These are phyloP conservation scores for Fraxinus sp. DNA, from an alignment of 305 asterid genomes.

Conservation along the genomic window DNA sequence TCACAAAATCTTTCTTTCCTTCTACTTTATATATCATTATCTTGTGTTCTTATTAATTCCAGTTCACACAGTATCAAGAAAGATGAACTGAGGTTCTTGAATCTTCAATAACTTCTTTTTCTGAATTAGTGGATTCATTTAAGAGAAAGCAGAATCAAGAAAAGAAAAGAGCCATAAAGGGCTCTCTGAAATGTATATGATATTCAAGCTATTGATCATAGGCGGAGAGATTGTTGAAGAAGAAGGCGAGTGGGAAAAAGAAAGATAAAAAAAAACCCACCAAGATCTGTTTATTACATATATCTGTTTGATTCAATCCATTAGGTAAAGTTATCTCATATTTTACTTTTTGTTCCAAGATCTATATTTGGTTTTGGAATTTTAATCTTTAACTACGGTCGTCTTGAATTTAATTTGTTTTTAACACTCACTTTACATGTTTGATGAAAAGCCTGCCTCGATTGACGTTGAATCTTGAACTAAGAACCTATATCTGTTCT, in stretches of 20 bases:
- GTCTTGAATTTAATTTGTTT: not conserved
- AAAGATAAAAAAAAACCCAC: constrained; percentile 38
- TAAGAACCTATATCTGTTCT: not conserved
- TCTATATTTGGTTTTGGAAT: constrained; percentile 18
- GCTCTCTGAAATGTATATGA: constrained; percentile 59
- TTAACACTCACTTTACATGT: not conserved
- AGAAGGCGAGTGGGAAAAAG: constrained; percentile 76
- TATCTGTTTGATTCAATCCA: constrained; percentile 9
- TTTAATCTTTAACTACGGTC: not conserved
- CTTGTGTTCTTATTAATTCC: constrained; percentile 1
- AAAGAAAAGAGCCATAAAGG: constrained; percentile 29
- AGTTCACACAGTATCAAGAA: not conserved
- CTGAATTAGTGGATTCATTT: not conserved
- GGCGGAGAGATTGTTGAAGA: constrained; percentile 74
- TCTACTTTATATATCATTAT: constrained; percentile 16
- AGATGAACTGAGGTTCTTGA: constrained; percentile 17
- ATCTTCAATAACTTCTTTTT: constrained; percentile 3
- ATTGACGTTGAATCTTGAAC: not conserved
- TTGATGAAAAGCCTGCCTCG: not conserved
- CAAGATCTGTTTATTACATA: not conserved
- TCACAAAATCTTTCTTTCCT: constrained; percentile 22
- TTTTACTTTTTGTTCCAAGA: not conserved
- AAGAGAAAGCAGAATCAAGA: not conserved
- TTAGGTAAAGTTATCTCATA: constrained; percentile 20
- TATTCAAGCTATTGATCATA: constrained; percentile 63